These are phyloP conservation scores for Fusarium euwallaceae DNA, from an alignment of 2,329 filamentous ascomycete species.

Conservation along the genomic window DNA sequence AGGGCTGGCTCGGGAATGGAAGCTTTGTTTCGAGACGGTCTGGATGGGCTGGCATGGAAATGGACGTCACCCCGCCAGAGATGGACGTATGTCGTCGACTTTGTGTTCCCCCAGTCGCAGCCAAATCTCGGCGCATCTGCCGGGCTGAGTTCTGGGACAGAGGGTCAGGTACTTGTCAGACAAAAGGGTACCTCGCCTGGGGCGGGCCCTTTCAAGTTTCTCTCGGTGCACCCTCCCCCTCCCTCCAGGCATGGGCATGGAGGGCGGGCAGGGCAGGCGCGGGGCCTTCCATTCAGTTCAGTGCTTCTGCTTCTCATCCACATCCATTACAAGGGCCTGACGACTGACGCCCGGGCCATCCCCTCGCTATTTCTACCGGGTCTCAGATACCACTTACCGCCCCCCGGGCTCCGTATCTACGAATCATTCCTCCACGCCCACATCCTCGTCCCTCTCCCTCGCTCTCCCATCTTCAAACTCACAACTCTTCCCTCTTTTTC, in stretches of 20 bases:
- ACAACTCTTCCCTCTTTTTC: slow-evolving; percentile 29
- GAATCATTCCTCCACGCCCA: slow-evolving; percentile 51
- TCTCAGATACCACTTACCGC: slow-evolving; percentile 33
- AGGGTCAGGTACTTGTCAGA: slow-evolving; percentile 34
- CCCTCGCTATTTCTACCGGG: slow-evolving; percentile 25
- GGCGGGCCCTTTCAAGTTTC: neutral
- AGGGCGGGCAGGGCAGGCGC: neutral
- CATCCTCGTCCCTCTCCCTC: slow-evolving; percentile 36
- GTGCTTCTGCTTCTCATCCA: neutral
- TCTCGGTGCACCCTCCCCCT: slow-evolving; percentile 19
- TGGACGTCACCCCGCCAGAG: slow-evolving; percentile 28
- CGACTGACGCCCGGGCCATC: slow-evolving; percentile 34
- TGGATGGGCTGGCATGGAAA: neutral
- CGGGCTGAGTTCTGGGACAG: slow-evolving; percentile 15
- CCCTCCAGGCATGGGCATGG: too few species aligned
- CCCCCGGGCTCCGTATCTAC: slow-evolving; percentile 42
- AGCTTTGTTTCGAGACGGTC: neutral
- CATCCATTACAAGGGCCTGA: slow-evolving; percentile 19
- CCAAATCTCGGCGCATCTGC: slow-evolving; percentile 23
- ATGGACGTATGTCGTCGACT: neutral
- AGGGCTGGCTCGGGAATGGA: slow-evolving; percentile 30
- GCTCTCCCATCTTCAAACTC: slow-evolving; percentile 36
- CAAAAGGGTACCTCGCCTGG: slow-evolving; percentile 27
- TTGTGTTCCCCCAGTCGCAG: slow-evolving; percentile 17
- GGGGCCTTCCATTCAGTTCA: slow-evolving; percentile 1